Evolutionary conservation across 2,329 filamentous ascomycete species (phyloP), one percentile per base, ranked within the genome.

Genomic region (Periconia sp.): DNA sequence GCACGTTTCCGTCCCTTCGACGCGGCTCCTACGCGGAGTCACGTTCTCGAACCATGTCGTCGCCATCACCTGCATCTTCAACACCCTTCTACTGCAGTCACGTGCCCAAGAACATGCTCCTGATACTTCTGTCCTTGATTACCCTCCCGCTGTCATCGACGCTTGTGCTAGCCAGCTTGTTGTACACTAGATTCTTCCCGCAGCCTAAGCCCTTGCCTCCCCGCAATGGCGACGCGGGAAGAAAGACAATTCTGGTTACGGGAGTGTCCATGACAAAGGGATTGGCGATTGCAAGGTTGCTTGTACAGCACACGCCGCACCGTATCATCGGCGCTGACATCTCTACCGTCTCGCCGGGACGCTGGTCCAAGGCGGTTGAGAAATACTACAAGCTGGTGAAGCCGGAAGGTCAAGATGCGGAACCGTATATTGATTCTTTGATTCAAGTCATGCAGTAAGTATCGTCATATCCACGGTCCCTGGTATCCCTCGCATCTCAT

Each of bases 201-300:
- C 22, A 37, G 4, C 28, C 44, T n/a, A 26, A 46, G 15, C 30
- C 34, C 56, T 5, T 47, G 47, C 24, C 43, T 26, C 35, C 55
- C 37, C 58, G 60, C 23, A 61, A 46, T 53, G 46, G 9, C 24
- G 17, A 35, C 9, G 25, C 23, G 5, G 50, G 42, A 24, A 78
- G 76, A 22, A 78, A 76, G 40, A 87, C 79, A 0, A 73, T 91
- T 24, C 77, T 92, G 11, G 79, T 92, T 29, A 90, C 87, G 0
- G 87, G 88, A 2, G 77, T 90, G 3, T 82, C 83, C 32, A 91
- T 89, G 79, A 77, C 81, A 30, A 88, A 89, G 62, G 87, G 86
- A 4, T 74, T 91, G 3, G 72, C 75, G 0, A 70, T 92, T 7
- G 85, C 87, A 4, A 80, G 88, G 23, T 66, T 80, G 3, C 86